A percentile compares a stretch with the other conserved stretches of the same genome.
These are phyloP conservation scores for Paramecium biaurelia DNA, from an alignment of 73 alveolate genomes.

Conservation along the genomic window DNA sequence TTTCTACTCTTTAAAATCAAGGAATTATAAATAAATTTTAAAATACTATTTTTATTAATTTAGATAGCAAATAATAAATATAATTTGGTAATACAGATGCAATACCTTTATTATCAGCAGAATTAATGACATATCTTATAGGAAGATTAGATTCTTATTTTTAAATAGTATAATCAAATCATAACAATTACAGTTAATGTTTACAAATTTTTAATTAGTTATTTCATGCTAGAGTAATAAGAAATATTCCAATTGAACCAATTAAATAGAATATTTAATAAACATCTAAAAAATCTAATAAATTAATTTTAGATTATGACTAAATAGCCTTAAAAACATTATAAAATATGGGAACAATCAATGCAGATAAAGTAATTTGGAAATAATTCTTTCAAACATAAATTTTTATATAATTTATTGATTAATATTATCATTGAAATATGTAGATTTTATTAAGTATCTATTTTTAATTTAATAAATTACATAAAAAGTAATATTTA, in stretches of 20 bases:
- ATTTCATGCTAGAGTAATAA: not conserved
- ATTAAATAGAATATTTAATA: not conserved
- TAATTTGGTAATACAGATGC: not conserved
- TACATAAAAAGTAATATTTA: too few species aligned
- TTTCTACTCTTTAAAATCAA: not conserved
- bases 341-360: not conserved
- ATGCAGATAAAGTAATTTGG: constrained; percentile 34
- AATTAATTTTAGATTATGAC: not conserved
- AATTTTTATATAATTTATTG: constrained; percentile 38
- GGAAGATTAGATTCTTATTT: not conserved
- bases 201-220: not conserved
- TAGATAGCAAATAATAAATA: not conserved
- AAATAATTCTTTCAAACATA: not conserved
- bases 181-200: not conserved
- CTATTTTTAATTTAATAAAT: too few species aligned
- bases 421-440: constrained; percentile 36
- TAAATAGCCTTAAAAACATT: not conserved
- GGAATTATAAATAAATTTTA: not conserved
- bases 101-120: constrained; percentile 32
- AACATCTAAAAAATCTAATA: not conserved
- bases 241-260: not conserved
- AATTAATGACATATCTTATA: not conserved
- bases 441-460: not conserved
- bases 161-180: not conserved
- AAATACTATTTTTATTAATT: not conserved